These are phyloP conservation scores for Acer saccharum DNA, from an alignment of 345 rosid genomes.

Conservation along the genomic window DNA sequence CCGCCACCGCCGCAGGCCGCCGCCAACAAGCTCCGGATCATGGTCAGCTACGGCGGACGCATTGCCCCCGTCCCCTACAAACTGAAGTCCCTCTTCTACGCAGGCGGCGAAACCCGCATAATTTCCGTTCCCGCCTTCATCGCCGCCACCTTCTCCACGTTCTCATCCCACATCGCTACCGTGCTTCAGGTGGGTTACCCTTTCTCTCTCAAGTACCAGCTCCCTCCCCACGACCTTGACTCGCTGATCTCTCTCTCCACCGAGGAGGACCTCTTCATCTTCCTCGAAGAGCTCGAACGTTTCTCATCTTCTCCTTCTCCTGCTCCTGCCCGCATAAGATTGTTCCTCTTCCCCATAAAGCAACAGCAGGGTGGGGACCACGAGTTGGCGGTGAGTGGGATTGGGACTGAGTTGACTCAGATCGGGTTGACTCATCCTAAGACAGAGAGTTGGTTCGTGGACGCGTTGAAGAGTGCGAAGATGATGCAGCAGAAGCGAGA, in stretches of 20 bases:
- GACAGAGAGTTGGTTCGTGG: slow-evolving; percentile 80
- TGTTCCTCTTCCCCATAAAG: slow-evolving; percentile 35
- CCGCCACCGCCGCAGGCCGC: background rate
- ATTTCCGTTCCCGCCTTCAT: slow-evolving; percentile 36
- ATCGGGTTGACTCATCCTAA: slow-evolving; percentile 60
- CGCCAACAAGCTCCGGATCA: slow-evolving; percentile 54
- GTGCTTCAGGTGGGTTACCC: slow-evolving; percentile 33
- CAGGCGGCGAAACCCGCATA: slow-evolving; percentile 61
- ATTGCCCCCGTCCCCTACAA: slow-evolving; percentile 49
- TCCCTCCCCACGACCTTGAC: slow-evolving; percentile 52
- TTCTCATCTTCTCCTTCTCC: slow-evolving; percentile 19
- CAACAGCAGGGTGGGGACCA: background rate
- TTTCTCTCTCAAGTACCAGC: slow-evolving; percentile 51
- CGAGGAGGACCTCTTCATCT: slow-evolving; percentile 47
- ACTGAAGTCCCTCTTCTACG: slow-evolving; percentile 44
- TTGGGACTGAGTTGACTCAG: background rate
- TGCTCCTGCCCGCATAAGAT: slow-evolving; percentile 35
- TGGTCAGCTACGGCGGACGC: slow-evolving; percentile 86
- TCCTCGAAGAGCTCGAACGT: slow-evolving; percentile 44
- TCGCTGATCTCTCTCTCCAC: slow-evolving; percentile 47
- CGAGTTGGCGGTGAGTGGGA: slow-evolving; percentile 4
- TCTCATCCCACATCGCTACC: slow-evolving; percentile 38
- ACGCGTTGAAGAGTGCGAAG: slow-evolving; percentile 66
- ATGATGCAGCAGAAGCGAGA: slow-evolving; percentile 46
- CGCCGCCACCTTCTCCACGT: slow-evolving; percentile 32